Evolutionary conservation across 2,329 filamentous ascomycete species (phyloP).

Genomic region (Verticillium albo-atrum): DNA sequence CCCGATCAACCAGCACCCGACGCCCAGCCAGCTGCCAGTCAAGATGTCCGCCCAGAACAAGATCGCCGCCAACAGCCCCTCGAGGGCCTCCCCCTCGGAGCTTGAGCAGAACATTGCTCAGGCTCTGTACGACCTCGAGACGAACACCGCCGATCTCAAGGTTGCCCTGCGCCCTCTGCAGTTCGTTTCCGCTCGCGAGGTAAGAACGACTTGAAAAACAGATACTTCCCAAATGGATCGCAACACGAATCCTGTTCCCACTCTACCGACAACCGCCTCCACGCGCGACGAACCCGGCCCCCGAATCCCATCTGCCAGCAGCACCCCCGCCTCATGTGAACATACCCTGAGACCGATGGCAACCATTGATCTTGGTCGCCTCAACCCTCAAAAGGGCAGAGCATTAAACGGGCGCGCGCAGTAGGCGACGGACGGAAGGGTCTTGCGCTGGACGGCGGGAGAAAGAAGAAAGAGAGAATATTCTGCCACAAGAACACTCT

Average conservation of each 20-base stretch:
- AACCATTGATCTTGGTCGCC: neutral
- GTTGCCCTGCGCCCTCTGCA: slow-evolving; percentile 93
- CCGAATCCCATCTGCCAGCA: neutral
- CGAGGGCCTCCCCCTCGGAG: slow-evolving; percentile 93
- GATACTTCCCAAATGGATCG: slow-evolving; percentile 14
- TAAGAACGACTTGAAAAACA: slow-evolving; percentile 58
- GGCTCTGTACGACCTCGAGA: slow-evolving; percentile 98
- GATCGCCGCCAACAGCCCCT: slow-evolving; percentile 96
- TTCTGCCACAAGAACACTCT: slow-evolving; percentile 8
- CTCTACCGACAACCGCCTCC: slow-evolving; percentile 2
- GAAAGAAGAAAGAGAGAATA: slow-evolving; percentile 10
- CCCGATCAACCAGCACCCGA: slow-evolving; percentile 15
- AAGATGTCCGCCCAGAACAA: slow-evolving; percentile 83
- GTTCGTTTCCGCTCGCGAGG: slow-evolving; percentile 98
- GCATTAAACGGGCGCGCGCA: neutral
- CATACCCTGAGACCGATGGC: neutral
- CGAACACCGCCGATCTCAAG: slow-evolving; percentile 98
- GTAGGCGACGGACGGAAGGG: neutral
- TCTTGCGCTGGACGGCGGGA: neutral
- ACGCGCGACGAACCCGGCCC: neutral
- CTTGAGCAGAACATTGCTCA: slow-evolving; percentile 95
- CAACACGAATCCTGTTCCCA: slow-evolving; percentile 40
- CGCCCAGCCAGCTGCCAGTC: slow-evolving; percentile 31
- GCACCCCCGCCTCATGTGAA: neutral
- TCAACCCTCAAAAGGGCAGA: neutral